These are phyloP conservation scores for Lolium perenne DNA, from an alignment of 176 grass and related monocot species.

Conservation along the genomic window DNA sequence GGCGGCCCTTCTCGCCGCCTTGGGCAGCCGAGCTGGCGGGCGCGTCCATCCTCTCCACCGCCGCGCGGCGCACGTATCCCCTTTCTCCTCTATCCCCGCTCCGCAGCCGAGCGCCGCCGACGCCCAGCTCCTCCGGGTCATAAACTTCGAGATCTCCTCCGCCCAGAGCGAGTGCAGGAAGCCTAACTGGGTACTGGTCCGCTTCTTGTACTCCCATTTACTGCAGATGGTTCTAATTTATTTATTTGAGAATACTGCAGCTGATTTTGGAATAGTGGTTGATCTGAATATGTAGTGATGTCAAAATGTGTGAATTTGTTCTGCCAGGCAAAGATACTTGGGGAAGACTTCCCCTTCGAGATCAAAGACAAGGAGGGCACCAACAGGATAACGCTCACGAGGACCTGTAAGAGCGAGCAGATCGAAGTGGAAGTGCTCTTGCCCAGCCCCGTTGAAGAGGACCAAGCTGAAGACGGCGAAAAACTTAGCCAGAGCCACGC, in stretches of 20 bases:
- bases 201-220: background rate
- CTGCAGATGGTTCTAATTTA: background rate
- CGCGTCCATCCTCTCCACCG: background rate
- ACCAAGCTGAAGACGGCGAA: conserved; percentile 13
- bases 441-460: conserved; percentile 9
- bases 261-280: background rate
- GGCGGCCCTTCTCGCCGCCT: conserved; percentile 22
- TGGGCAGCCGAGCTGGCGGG: background rate
- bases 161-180: conserved; percentile 55
- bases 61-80: background rate
- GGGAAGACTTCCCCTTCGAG: conserved; percentile 45
- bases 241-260: no score
- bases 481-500: no score
- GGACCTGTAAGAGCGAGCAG: conserved; percentile 11
- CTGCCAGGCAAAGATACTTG: conserved; percentile 41
- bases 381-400: conserved; percentile 33
- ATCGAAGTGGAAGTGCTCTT: conserved; percentile 49
- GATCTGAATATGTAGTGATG: background rate
- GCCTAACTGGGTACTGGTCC: conserved; percentile 26
- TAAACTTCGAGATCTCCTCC: conserved; percentile 56
- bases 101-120: conserved; percentile 28
- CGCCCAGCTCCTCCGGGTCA: conserved; percentile 52
- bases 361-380: conserved; percentile 55
- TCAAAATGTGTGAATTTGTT: background rate
- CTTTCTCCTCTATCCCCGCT: conserved; percentile 26